Percentiles rank a stretch among this genome's conserved stretches.
phyloP scores from a whole-genome alignment of 257 asterid species.

The Echium plantagineum region DNA sequence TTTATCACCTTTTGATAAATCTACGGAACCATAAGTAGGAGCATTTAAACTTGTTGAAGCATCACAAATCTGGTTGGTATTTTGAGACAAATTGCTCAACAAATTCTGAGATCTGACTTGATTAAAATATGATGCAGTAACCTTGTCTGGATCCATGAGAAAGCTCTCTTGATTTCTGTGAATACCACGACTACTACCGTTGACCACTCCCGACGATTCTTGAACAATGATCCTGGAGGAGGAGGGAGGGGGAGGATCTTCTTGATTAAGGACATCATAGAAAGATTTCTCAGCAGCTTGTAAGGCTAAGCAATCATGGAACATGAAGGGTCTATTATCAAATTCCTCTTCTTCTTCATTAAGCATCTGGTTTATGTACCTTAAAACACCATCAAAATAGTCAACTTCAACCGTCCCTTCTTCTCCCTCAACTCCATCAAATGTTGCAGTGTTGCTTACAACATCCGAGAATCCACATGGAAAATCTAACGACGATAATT shows the following conservation, averaged over 20 bases:
- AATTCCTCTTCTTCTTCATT: constrained; percentile 66
- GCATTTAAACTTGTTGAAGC: not conserved
- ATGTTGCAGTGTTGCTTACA: not conserved
- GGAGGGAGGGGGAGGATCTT: not conserved
- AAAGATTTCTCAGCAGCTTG: constrained; percentile 69
- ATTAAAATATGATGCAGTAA: not conserved
- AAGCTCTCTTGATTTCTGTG: not conserved
- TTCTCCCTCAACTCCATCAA: constrained; percentile 1
- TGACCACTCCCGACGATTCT: not conserved
- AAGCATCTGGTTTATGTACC: constrained; percentile 49
- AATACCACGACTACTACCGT: not conserved
- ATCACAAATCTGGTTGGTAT: not conserved
- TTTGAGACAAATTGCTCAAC: not conserved
- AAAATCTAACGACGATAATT: not conserved
- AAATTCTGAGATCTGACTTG: not conserved
- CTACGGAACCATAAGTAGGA: too few species aligned
- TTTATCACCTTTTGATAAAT: too few species aligned
- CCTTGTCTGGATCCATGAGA: not conserved
- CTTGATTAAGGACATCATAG: constrained; percentile 39
- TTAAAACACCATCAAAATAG: constrained; percentile 37
- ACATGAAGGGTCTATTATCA: constrained; percentile 54
- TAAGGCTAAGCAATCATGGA: constrained; percentile 53
- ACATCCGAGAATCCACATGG: not conserved
- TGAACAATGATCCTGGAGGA: not conserved
- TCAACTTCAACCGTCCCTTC: constrained; percentile 22